Base-by-base conservation (phyloP, 2,329 filamentous ascomycete genomes). In the Aspergillus sp. region DNA sequence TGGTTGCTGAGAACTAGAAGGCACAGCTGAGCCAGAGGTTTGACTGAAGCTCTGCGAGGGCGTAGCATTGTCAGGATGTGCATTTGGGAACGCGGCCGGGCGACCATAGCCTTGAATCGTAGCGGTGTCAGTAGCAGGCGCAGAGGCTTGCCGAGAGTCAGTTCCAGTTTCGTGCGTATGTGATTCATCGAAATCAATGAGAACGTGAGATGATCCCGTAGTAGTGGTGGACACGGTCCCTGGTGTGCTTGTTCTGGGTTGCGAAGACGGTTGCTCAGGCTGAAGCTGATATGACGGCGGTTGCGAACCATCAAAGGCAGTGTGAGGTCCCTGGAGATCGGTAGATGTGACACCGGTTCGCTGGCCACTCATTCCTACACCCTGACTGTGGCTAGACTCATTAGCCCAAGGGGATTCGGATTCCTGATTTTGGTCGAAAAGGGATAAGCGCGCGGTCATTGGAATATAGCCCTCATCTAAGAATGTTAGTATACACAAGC, bases 381-480 rank as follows among this genome's bases (percentile, higher is more conserved):
- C 67, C 58, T 33, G 48, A 19, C 45, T 33, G 35, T n/a, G 49
- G 11, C 65, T 56, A 12, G 58, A 55, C 21, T 69, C 61, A 43
- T 64, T 64, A 15, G 61, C 58, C 72, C 71, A 73, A 4, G 70
- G 66, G 7, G 66, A 65, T 40, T 70, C 64, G 12, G 66, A 48
- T 11, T 62, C 65, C 3, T 64, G 58, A 21, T 48, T n/a, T 21
- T 66, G 56, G 35, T 75, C 73, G n/a, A 74, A 60, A 31, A 75
- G 64, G 19, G 73, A 75, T 51, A 75, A 57, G 4, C 72, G 69
- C 5, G 73, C 73, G 39, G 73, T 74, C 73, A 75, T 75, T 1
- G 73, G 72, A 43, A 75, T 75, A 52, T 72, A 73, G n/a, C 73
- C 73, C 37, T 72, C 71, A 17, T 66, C 71, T 73, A 41, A 41